A percentile compares a stretch with the other conserved stretches of the same genome.
Conservation (phyloP, 2,329 filamentous ascomycete species). For the Colletotrichum aenigma region DNA sequence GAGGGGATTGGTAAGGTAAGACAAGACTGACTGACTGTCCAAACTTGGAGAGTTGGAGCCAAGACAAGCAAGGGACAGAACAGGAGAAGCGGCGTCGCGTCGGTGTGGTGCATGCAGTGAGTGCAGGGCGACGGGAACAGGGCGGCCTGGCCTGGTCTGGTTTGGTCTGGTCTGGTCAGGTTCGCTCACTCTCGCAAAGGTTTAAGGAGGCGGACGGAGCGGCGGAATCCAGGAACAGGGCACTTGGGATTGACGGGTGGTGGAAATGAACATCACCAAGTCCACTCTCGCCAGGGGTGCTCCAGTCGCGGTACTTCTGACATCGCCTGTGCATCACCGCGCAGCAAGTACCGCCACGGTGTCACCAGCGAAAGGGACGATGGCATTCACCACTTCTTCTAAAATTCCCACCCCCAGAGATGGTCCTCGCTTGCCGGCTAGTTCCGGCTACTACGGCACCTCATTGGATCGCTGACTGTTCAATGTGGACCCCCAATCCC, state of each 20-base stretch:
- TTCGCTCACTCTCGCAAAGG: background rate
- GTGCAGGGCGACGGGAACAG: background rate
- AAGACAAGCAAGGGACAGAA: background rate
- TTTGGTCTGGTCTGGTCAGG: background rate
- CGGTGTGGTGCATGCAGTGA: background rate
- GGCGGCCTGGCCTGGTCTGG: background rate
- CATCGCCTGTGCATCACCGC: background rate
- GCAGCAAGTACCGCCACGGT: background rate
- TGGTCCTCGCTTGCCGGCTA: conserved; percentile 1
- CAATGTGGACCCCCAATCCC: background rate
- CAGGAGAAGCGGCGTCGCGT: background rate
- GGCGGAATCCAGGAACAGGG: conserved; percentile 19
- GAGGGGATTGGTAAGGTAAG: background rate
- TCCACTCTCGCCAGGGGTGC: background rate
- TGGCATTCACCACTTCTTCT: conserved; percentile 1
- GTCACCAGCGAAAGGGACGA: background rate
- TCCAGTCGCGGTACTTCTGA: background rate
- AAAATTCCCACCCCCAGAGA: conserved; percentile 1
- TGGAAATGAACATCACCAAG: conserved; percentile 18
- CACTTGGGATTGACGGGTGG: conserved; percentile 7
- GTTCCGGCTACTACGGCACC: background rate
- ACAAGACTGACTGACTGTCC: background rate
- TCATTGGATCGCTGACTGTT: background rate
- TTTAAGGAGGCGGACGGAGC: background rate
- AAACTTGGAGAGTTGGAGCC: background rate